A percentile compares a stretch with the other conserved stretches of the same genome.
These are phyloP conservation scores for Lotmaria passim DNA, from an alignment of 208 protist species.

Conservation along the genomic window DNA sequence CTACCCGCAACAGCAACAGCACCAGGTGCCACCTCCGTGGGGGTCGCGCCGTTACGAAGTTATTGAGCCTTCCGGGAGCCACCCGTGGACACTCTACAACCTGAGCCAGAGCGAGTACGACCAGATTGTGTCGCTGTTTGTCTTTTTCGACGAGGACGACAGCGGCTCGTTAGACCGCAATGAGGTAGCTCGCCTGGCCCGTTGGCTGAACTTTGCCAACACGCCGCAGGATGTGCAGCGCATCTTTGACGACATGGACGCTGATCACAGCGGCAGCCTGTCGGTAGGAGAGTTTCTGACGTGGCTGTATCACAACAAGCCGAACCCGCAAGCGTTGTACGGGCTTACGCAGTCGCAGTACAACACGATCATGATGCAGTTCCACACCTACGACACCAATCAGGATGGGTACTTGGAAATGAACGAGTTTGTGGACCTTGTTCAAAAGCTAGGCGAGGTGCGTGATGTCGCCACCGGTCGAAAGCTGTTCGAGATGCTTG, in stretches of 20 bases:
- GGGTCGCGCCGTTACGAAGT: slow-evolving; percentile 27
- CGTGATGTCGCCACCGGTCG: slow-evolving; percentile 29
- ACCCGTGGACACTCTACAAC: slow-evolving; percentile 69
- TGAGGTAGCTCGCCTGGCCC: slow-evolving; percentile 68
- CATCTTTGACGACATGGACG: slow-evolving; percentile 84
- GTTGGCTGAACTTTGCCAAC: slow-evolving; percentile 84
- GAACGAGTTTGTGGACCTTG: slow-evolving; percentile 66
- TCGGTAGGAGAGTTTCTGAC: slow-evolving; percentile 76
- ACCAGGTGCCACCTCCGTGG: slow-evolving; percentile 8
- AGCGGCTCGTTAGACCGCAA: slow-evolving; percentile 57
- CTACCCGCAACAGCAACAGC: background rate
- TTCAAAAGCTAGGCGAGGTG: slow-evolving; percentile 55
- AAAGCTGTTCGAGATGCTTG: slow-evolving; percentile 66
- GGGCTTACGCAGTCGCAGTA: slow-evolving; percentile 79
- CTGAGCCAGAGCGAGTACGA: slow-evolving; percentile 81
- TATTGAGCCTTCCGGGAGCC: slow-evolving; percentile 44
- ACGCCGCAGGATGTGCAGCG: slow-evolving; percentile 64
- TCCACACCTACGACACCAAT: slow-evolving; percentile 71
- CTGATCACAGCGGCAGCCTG: slow-evolving; percentile 60
- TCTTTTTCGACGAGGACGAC: slow-evolving; percentile 83
- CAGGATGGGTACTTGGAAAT: slow-evolving; percentile 66
- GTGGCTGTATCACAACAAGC: slow-evolving; percentile 77
- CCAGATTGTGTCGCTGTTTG: slow-evolving; percentile 81
- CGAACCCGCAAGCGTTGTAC: slow-evolving; percentile 74
- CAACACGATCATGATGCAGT: slow-evolving; percentile 90